Base-by-base conservation (phyloP, 2,329 filamentous ascomycete genomes). In the Hypoxylon sp. region DNA sequence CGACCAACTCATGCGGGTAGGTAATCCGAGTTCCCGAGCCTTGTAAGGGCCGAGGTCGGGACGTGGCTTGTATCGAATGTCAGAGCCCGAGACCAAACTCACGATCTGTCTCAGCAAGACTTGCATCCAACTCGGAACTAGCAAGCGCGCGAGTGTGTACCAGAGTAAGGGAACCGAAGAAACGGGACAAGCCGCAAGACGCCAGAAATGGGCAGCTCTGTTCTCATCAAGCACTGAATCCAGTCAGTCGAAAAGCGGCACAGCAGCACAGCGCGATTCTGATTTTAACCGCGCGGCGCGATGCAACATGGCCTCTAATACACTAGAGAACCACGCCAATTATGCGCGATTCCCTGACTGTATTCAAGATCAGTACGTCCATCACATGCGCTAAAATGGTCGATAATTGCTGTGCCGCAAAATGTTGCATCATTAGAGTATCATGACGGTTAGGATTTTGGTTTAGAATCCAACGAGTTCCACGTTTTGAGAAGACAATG, bases 341-440 rank as follows among this genome's bases (percentile, higher is more conserved):
- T 28, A 30, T 55, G 30, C 17, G 19, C 32, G 38, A 43, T 43
- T 43, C 38, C 38, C 38, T 11, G 38, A 36, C 43, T 11, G 30
- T 48, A 6, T 50, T 34, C 32, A 25, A 21, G 28, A 58, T 58
- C 36, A 45, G 34, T 17, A 17, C 34, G 32, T 46, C 17, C 50
- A 45, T 67, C 52, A 34, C 46, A 53, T 50, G 56, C 49, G 48
- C 41, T 51, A 52, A 61, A 48, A 21, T 53, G 10, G 41, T 38
- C 6, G 23, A 51, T 55, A 53, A n/a, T 43, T 56, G 60, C 66
- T 67, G 66, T 63, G 69, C 67, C 69, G 67, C 63, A 65, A 19
- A 53, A 53, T 43, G 45, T 67, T 69, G 67, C 69, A 69, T 69
- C 69, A 69, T 45, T 28, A 11, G 45, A 45, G 69, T 69, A 52